Percentiles rank a stretch among this genome's conserved stretches.
These are phyloP conservation scores for Rhizopus microsporus DNA, from an alignment of 371 early-diverging fungal genomes.

Conservation along the genomic window DNA sequence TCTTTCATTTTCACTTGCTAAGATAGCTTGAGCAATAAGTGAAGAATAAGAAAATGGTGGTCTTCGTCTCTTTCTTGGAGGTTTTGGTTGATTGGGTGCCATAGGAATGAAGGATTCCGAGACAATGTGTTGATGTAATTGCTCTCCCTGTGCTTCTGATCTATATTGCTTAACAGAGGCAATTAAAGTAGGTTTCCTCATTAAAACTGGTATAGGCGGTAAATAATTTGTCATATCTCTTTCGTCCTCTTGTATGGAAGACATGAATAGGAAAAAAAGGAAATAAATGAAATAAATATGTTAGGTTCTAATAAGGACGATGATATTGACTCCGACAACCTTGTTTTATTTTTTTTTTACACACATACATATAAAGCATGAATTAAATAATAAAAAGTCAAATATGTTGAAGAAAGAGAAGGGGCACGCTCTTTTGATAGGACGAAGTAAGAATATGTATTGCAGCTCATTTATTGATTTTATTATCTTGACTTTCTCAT, in stretches of 20 bases:
- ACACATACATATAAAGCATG: no score
- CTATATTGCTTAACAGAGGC: conserved; percentile 45
- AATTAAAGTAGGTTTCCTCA: conserved; percentile 41
- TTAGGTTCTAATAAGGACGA: no score
- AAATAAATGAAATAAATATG: no score
- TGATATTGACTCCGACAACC: no score
- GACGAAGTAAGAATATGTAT: no score
- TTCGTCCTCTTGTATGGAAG: background rate
- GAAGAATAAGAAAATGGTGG: conserved; percentile 80
- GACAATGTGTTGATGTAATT: conserved; percentile 45
- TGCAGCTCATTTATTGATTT: no score
- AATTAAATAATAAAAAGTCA: no score
- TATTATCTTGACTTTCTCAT: no score
- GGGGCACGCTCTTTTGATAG: no score
- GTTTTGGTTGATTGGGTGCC: conserved; percentile 43
- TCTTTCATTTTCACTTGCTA: conserved; percentile 52
- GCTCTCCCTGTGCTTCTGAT: conserved; percentile 41
- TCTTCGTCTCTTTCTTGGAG: conserved; percentile 56
- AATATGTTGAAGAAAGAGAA: no score
- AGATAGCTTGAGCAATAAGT: conserved; percentile 74
- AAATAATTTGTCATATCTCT: conserved; percentile 20
- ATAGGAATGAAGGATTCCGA: conserved; percentile 55
- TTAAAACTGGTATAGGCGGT: conserved; percentile 47
- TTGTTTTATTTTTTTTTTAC: no score
- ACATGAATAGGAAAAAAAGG: background rate